Percentiles rank a stretch among this genome's conserved stretches.
Evolutionary conservation across 1,284 basidiomycete genomes (phyloP).

Genomic region (Heimioporus retisporus): DNA sequence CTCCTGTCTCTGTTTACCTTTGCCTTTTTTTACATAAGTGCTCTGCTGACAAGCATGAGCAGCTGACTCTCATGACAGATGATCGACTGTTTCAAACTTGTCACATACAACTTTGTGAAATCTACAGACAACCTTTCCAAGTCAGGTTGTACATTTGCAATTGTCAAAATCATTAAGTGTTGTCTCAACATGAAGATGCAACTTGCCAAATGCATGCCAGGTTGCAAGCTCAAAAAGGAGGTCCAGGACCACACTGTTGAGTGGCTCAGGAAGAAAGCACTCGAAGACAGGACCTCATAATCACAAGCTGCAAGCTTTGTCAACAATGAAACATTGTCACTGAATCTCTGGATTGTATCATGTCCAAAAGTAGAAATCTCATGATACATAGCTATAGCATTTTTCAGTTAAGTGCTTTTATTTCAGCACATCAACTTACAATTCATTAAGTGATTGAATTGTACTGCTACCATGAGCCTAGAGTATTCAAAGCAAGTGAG

Average conservation of each 20-base stretch:
- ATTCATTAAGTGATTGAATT: conserved; percentile 17
- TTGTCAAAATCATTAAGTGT: neutral
- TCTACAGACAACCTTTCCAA: neutral
- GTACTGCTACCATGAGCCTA: conserved; percentile 1
- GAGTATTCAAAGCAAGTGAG: conserved; percentile 32
- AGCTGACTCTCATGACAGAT: too few species aligned
- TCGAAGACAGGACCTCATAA: conserved; percentile 30
- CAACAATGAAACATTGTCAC: conserved; percentile 16
- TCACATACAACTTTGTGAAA: neutral
- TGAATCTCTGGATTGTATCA: conserved; percentile 20
- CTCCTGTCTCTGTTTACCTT: too few species aligned
- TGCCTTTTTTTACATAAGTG: too few species aligned
- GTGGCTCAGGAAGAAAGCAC: neutral
- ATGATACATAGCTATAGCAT: conserved; percentile 11
- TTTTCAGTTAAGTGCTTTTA: neutral
- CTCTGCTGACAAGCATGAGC: too few species aligned
- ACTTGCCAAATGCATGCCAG: neutral
- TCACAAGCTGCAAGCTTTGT: conserved; percentile 31
- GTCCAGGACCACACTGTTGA: neutral
- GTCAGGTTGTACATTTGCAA: neutral
- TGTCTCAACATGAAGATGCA: neutral
- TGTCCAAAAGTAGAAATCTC: conserved; percentile 1
- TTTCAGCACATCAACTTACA: conserved; percentile 10
- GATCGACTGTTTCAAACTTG: too few species aligned
- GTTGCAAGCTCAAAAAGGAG: neutral